phyloP scores from a whole-genome alignment of 805 yeast genomes.

The Torulaspora indica region DNA sequence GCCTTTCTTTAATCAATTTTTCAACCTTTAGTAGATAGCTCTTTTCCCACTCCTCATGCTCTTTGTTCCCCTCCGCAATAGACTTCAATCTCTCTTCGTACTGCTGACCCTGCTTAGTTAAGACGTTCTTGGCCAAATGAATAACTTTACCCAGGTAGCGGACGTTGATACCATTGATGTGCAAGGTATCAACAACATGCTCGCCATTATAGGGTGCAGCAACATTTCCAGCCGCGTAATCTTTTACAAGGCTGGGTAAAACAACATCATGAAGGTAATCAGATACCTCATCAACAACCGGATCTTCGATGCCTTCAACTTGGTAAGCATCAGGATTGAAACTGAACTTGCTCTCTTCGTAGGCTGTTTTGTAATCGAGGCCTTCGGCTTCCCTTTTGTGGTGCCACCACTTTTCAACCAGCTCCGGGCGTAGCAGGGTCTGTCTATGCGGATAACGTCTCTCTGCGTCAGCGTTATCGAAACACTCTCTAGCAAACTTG shows the following conservation, averaged over 20 bases:
- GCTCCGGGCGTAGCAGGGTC: constrained; percentile 76
- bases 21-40: constrained; percentile 31
- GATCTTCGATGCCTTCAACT: constrained; percentile 41
- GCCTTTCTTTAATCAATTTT: constrained; percentile 35
- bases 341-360: constrained; percentile 43
- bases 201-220: constrained; percentile 74
- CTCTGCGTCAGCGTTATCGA: constrained; percentile 37
- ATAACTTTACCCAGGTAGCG: constrained; percentile 69
- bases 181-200: constrained; percentile 65
- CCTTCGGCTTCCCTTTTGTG: constrained; percentile 48
- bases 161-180: constrained; percentile 78
- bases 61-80: constrained; percentile 29
- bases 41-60: constrained; percentile 36
- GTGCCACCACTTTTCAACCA: constrained; percentile 87
- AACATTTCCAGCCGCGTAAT: constrained; percentile 43
- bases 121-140: constrained; percentile 32
- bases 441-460: constrained; percentile 78
- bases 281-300: constrained; percentile 60
- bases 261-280: constrained; percentile 53
- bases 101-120: constrained; percentile 22
- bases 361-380: constrained; percentile 34
- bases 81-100: constrained; percentile 26
- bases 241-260: constrained; percentile 53
- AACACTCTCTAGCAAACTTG: constrained; percentile 61
- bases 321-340: constrained; percentile 79